Evolutionary conservation across 805 yeast species (phyloP).

Genomic region (Barnettozyma vustinii): DNA sequence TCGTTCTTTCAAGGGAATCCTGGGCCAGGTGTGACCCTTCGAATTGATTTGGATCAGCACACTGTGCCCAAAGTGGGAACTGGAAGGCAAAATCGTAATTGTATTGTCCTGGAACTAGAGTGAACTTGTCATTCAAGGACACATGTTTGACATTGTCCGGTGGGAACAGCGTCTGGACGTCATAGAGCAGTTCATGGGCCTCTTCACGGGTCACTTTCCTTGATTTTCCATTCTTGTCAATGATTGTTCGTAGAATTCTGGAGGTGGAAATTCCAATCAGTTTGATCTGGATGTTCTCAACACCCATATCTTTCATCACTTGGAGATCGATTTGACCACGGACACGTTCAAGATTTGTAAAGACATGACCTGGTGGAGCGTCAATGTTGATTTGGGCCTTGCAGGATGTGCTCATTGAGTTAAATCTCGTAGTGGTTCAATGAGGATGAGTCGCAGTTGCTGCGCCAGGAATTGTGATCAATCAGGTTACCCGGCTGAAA

Average conservation of each 20-base stretch:
- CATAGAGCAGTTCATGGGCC: slow-evolving; percentile 43
- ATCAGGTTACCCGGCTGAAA: too few relatives aligned
- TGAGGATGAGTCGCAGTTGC: too few relatives aligned
- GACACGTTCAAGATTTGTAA: slow-evolving; percentile 14
- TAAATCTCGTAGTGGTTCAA: too few relatives aligned
- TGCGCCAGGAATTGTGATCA: too few relatives aligned
- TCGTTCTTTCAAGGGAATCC: slow-evolving; percentile 13
- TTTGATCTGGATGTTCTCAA: slow-evolving; percentile 46
- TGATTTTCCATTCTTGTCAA: slow-evolving; percentile 7
- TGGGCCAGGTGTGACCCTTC: slow-evolving; percentile 13
- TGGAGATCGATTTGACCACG: slow-evolving; percentile 14
- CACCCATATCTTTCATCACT: slow-evolving; percentile 30
- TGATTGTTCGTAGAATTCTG: slow-evolving; percentile 26
- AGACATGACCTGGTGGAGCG: background rate
- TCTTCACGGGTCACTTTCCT: slow-evolving; percentile 4
- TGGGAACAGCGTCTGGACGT: slow-evolving; percentile 46
- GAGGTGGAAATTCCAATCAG: slow-evolving; percentile 44
- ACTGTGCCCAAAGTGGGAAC: slow-evolving; percentile 28
- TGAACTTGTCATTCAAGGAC: slow-evolving; percentile 30
- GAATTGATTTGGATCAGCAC: slow-evolving; percentile 15
- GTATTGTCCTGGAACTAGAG: slow-evolving; percentile 41
- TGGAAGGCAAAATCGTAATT: slow-evolving; percentile 36
- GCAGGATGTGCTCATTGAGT: slow-evolving; percentile 6
- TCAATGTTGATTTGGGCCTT: background rate
- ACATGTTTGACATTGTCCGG: slow-evolving; percentile 43